Base-by-base conservation (phyloP, 2,329 filamentous ascomycete genomes). In the Xylariaceae sp. region DNA sequence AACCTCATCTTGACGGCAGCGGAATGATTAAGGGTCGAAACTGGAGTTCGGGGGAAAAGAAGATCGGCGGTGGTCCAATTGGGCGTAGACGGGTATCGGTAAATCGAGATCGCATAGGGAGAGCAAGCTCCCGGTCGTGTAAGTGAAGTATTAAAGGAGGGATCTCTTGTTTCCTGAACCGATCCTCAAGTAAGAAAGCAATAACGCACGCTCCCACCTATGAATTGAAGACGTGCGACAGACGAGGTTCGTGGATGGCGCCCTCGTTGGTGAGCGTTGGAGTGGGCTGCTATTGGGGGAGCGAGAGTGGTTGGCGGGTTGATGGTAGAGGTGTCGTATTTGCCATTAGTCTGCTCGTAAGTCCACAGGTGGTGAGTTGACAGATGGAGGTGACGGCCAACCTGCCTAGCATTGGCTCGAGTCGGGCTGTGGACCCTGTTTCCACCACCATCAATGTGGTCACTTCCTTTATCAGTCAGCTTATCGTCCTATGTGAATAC, bases 1-100 rank as follows among this genome's bases (percentile, higher is more conserved):
- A 71, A 63, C 65, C 66, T 71, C 69, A 71, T 71, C 58, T 66
- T 69, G 57, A 62, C 66, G 63, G 60, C 58, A 65, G 62, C 61
- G 56, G 55, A 55, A 60, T 18, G 47, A 18, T 8, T 51, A 47
- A 18, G n/a, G 9, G 4, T 17, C 11, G 37, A 37, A 15, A 49
- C 39, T 55, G 39, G 23, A 2, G 44, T 44, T 7, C 3, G 37
- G 30, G 30, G 4, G 30, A 50, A n/a, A 30, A n/a, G 15, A 44
- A 8, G 50, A 15, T 34, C 45, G 52, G 18, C 9, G 15, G 44
- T 53, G 34, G 30, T 44, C 57, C 59, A 61, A 64, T 61, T 61
- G 53, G 56, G 48, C 35, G 59, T 44, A 17, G 51, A 41, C 39
- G 41, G 55, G 13, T 53, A 9, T 41, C 57, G 39, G 51, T 50